phyloP scores from a whole-genome alignment of 2,329 filamentous ascomycete genomes.

The Trichoderma polysporum region DNA sequence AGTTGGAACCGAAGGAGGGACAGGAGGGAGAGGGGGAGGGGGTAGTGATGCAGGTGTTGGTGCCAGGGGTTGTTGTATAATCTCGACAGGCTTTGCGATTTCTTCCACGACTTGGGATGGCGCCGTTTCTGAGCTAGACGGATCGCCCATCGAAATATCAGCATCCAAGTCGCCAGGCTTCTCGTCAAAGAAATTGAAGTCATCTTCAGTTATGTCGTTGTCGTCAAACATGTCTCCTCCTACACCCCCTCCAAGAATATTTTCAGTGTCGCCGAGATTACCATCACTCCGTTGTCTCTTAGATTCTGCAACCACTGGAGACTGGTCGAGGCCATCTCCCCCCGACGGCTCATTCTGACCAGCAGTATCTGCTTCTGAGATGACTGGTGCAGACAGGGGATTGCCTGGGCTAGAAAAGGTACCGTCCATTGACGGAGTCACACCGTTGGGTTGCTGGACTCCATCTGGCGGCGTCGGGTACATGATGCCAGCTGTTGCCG shows the following conservation, averaged over 20 bases:
- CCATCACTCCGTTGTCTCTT: slow-evolving; percentile 48
- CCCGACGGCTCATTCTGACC: slow-evolving; percentile 26
- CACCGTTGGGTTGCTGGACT: slow-evolving; percentile 52
- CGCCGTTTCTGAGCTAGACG: slow-evolving; percentile 23
- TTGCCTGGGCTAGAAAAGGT: slow-evolving; percentile 57
- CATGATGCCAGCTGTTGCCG: slow-evolving; percentile 52
- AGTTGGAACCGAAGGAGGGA: slow-evolving; percentile 3
- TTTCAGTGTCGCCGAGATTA: slow-evolving; percentile 50
- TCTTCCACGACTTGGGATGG: slow-evolving; percentile 24
- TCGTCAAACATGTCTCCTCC: slow-evolving; percentile 70
- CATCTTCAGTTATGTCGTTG: slow-evolving; percentile 75
- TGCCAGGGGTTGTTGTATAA: slow-evolving; percentile 17
- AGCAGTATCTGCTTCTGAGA: slow-evolving; percentile 33
- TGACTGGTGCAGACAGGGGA: slow-evolving; percentile 31
- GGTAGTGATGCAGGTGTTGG: not conserved
- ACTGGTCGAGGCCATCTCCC: slow-evolving; percentile 29
- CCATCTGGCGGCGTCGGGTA: slow-evolving; percentile 73
- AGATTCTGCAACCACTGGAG: slow-evolving; percentile 38
- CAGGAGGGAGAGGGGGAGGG: not conserved
- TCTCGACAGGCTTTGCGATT: slow-evolving; percentile 20
- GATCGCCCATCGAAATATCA: slow-evolving; percentile 34
- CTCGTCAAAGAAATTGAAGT: slow-evolving; percentile 82
- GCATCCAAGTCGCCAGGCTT: slow-evolving; percentile 45
- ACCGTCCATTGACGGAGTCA: slow-evolving; percentile 58
- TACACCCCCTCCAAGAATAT: slow-evolving; percentile 69